A percentile compares a stretch with the other conserved stretches of the same genome.
Conservation (phyloP, 2,329 filamentous ascomycete genomes). For the Aspergillus sp. region DNA sequence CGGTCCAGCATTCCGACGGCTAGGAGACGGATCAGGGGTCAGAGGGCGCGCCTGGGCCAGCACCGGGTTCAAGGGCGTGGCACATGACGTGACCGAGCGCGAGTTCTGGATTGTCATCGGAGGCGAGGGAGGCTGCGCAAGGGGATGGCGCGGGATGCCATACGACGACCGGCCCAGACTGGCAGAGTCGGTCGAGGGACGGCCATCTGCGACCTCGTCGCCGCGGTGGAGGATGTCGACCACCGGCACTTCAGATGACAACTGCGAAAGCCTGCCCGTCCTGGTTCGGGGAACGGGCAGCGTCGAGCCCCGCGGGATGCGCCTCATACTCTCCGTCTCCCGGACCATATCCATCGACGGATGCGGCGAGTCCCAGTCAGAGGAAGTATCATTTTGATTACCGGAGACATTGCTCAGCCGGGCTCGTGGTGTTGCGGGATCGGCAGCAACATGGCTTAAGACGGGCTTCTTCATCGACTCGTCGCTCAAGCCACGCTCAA, state of each 20-base stretch:
- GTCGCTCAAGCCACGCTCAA: conserved; percentile 55
- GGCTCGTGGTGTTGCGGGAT: conserved; percentile 12
- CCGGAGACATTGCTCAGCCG: conserved; percentile 22
- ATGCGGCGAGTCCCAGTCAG: conserved; percentile 33
- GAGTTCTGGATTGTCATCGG: conserved; percentile 37
- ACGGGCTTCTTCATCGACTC: conserved; percentile 43
- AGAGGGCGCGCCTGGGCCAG: conserved; percentile 29
- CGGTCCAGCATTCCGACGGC: conserved; percentile 13
- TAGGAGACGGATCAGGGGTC: conserved; percentile 38
- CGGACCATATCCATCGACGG: conserved; percentile 45
- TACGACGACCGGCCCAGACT: conserved; percentile 31
- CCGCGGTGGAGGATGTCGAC: conserved; percentile 31
- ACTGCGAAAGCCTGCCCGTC: conserved; percentile 38
- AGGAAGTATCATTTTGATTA: conserved; percentile 11
- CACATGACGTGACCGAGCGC: conserved; percentile 25
- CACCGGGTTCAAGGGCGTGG: conserved; percentile 23
- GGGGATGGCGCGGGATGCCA: conserved; percentile 37
- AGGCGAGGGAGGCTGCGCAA: conserved; percentile 40
- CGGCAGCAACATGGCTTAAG: conserved; percentile 9
- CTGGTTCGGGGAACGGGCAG: conserved; percentile 23
- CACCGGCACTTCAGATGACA: conserved; percentile 44
- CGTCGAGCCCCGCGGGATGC: conserved; percentile 38
- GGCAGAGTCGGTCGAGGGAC: conserved; percentile 24
- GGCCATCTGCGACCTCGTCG: conserved; percentile 24
- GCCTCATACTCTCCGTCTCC: conserved; percentile 45